Evolutionary conservation across 129 eudicot genomes (phyloP).

Genomic region (Flaveria brownii): DNA sequence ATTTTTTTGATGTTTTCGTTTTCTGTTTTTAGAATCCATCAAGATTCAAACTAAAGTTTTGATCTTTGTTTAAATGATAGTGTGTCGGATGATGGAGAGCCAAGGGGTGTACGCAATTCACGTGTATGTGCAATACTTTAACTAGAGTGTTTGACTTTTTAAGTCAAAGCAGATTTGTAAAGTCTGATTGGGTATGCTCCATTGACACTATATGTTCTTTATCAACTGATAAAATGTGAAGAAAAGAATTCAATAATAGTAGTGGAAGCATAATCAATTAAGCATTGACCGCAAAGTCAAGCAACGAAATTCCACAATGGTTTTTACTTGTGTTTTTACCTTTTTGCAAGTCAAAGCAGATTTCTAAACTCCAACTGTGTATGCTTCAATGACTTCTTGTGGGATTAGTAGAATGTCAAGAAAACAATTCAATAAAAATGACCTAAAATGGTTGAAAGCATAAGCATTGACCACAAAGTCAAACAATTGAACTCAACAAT

Average conservation of each 20-base stretch:
- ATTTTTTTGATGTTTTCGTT: conserved; percentile 12
- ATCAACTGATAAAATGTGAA: not conserved
- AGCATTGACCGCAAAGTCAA: conserved; percentile 44
- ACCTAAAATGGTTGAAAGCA: conserved; percentile 21
- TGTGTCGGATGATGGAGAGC: conserved; percentile 38
- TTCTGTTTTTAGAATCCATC: conserved; percentile 9
- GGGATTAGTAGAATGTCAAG: not conserved
- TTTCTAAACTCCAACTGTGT: not conserved
- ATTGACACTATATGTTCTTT: conserved; percentile 10
- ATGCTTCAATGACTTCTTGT: conserved; percentile 10
- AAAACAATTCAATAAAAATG: not conserved
- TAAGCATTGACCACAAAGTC: conserved; percentile 47
- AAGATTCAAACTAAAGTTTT: conserved; percentile 26
- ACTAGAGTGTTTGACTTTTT: conserved; percentile 18
- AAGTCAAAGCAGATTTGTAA: conserved; percentile 15
- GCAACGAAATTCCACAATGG: conserved; percentile 31
- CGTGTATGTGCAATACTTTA: conserved; percentile 51
- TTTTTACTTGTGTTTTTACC: conserved; percentile 8
- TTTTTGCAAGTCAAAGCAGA: conserved; percentile 5
- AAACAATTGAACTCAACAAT: conserved; percentile 38
- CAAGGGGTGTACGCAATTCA: conserved; percentile 41
- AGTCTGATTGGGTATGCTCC: conserved; percentile 1
- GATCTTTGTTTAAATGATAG: conserved; percentile 26
- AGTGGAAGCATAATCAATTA: conserved; percentile 17
- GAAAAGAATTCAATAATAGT: not conserved